Evolutionary conservation across 169 alveolate genomes (phyloP), one percentile per base, ranked within the genome.

Genomic region (Plasmodium fragile): DNA sequence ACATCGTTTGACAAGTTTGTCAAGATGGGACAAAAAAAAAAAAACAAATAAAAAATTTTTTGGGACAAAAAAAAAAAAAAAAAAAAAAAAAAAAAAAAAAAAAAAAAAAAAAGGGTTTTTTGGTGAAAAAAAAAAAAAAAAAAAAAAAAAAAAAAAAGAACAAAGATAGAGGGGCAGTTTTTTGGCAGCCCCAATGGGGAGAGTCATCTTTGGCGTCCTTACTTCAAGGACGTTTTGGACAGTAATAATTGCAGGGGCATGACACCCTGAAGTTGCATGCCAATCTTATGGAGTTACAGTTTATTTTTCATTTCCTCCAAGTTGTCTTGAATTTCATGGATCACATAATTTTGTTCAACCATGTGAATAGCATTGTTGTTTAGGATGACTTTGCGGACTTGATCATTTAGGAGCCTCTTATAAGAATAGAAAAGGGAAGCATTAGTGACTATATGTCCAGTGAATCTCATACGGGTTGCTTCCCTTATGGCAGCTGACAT

Each of bases 391-490:
- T 7, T 43, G 69, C 18, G 73, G 10, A 82, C 2, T 22, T 69
- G 75, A 11, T 70, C 18, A 25, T 41, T 45, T 36, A 82, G 4
- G 10, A 69, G 4, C 13, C 49, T 82, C 49, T 82, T 52, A 82
- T 82, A 82, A 13, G 8, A 3, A 69, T 32, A 82, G 25, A 79
- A 69, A 70, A 82, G 75, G 1, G 65, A 65, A 5, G 82, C 69
- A 82, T 69, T 16, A 22, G 82, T 36, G 43, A 45, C n/a, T 39
- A 70, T 69, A 41, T 82, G 82, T 4, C 92, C 92, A n/a, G 72
- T 82, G 52, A 1, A 70, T 25, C 81, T 41, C 81, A 82, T 70
- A n/a, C 39, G 81, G 6, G 28, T 82, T 3, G 32, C 49, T 70
- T 82, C 73, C 30, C 52, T 82, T 32, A 53, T 69, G 32, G 81